Conservation (phyloP, 2,329 filamentous ascomycete species). For the Calonectria honghensis region DNA sequence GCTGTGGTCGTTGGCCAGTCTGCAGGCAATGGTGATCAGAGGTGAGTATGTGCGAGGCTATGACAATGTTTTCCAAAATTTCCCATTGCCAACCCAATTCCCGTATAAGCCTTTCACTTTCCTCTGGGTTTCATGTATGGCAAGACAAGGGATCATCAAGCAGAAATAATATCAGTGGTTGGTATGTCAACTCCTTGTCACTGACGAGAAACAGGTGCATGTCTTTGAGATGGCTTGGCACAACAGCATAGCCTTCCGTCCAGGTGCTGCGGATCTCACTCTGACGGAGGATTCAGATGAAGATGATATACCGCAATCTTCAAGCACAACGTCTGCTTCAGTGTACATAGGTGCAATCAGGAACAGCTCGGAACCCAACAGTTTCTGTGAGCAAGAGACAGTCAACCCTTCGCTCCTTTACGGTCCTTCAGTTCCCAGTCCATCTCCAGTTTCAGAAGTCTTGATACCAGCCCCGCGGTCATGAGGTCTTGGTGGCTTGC, state of each 20-base stretch:
- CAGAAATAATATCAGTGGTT: too few species aligned
- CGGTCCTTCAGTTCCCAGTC: neutral
- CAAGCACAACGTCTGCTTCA: neutral
- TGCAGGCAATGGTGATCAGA: neutral
- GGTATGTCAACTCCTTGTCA: neutral
- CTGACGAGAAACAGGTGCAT: neutral
- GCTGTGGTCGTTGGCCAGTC: neutral
- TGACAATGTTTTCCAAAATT: neutral
- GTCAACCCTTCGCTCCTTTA: neutral
- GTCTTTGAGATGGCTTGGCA: neutral
- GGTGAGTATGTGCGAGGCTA: neutral
- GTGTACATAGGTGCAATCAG: neutral
- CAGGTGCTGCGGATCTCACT: neutral
- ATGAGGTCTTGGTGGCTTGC: slow-evolving; percentile 10
- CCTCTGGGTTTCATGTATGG: too few species aligned
- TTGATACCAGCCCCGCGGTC: neutral
- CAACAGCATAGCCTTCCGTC: neutral
- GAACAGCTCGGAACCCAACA: neutral
- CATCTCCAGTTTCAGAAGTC: neutral
- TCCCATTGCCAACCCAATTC: neutral
- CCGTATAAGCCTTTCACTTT: too few species aligned
- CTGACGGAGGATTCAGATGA: neutral
- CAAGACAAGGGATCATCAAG: too few species aligned
- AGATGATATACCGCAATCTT: neutral
- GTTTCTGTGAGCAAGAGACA: neutral